A percentile compares a stretch with the other conserved stretches of the same genome.
Conservation (phyloP, 495 filamentous ascomycete species). For the Podospora pseudocomata region DNA sequence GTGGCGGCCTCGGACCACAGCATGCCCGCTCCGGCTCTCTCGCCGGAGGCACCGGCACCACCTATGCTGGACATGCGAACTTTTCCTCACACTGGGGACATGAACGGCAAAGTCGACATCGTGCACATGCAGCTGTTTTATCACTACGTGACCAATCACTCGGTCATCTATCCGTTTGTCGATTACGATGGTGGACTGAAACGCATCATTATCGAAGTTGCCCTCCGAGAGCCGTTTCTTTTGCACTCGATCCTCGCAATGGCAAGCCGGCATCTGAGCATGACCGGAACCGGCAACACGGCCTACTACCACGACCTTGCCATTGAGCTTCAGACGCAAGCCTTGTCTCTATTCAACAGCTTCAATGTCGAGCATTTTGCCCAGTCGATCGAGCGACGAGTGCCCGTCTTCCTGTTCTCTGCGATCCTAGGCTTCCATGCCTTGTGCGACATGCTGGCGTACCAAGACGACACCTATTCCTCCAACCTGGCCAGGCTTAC, state of each 20-base stretch:
- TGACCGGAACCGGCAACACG: slow-evolving; percentile 28
- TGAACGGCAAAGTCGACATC: slow-evolving; percentile 23
- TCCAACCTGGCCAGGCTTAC: slow-evolving; percentile 40
- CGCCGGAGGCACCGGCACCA: not conserved
- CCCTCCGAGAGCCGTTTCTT: slow-evolving; percentile 32
- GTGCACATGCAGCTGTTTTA: slow-evolving; percentile 36
- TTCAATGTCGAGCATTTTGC: slow-evolving; percentile 23
- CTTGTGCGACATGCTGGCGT: slow-evolving; percentile 42
- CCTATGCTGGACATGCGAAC: slow-evolving; percentile 10
- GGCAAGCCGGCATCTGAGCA: slow-evolving; percentile 44
- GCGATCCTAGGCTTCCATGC: slow-evolving; percentile 43
- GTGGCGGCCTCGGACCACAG: not conserved
- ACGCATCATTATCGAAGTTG: slow-evolving; percentile 19
- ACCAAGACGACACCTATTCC: slow-evolving; percentile 32
- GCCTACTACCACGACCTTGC: slow-evolving; percentile 43
- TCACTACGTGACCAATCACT: slow-evolving; percentile 27
- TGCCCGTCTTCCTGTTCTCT: slow-evolving; percentile 50
- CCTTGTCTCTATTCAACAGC: slow-evolving; percentile 44
- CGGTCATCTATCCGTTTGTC: slow-evolving; percentile 12
- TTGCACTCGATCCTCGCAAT: slow-evolving; percentile 48
- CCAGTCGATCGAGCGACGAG: slow-evolving; percentile 34
- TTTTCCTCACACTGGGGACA: slow-evolving; percentile 10
- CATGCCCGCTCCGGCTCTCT: not conserved
- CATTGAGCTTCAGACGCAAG: slow-evolving; percentile 48
- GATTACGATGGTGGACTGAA: slow-evolving; percentile 2